Base-by-base conservation (phyloP, 2,329 filamentous ascomycete genomes). In the Diaporthe sp. region DNA sequence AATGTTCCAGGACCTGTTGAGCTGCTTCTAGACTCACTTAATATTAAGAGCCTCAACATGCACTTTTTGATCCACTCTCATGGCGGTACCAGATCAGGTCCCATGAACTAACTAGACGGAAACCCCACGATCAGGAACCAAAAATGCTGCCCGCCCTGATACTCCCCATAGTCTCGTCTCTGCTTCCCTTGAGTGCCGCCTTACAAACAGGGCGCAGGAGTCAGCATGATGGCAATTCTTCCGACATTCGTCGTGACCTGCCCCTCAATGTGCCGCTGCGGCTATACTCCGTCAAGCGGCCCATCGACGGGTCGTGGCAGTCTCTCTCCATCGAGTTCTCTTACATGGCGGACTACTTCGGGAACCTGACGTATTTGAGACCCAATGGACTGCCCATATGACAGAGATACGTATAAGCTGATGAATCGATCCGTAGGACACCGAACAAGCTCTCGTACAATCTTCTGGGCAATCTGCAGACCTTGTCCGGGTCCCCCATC, bases 181-280 rank as follows among this genome's bases (percentile, higher is more conserved):
- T 66, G 44, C 22, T 66, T 25, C 42, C 63, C 6, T 15, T 39
- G 66, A 70, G 32, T 32, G 81, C 80, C 78, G 82, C 66, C 25
- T 22, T 51, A 32, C 61, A 37, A 30, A 30, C 30, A 19, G 27
- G 15, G 66, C 65, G 65, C 59, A 22, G 44, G 63, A 66, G 63
- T 37, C 63, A 37, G n/a, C 13, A 9, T 4, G 19, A n/a, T n/a
- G 59, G 19, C 25, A 47, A 32, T 25, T 44, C 44, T 37, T 30
- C 42, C 44, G 51, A 59, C 8, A 15, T 58, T 50, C 37, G 68
- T 19, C 63, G 44, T 51, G 42, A 66, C 32, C 19, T 66, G 12
- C 2, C n/a, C 3, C 15, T 51, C 13, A 66, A 66, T 37, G 63
- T 51, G 19, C 63, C 63, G 7, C 22, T 51, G 3, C 63, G 63